Evolutionary conservation across 2,329 filamentous ascomycete genomes (phyloP).

Genomic region (Myriosclerotinia curreyana): DNA sequence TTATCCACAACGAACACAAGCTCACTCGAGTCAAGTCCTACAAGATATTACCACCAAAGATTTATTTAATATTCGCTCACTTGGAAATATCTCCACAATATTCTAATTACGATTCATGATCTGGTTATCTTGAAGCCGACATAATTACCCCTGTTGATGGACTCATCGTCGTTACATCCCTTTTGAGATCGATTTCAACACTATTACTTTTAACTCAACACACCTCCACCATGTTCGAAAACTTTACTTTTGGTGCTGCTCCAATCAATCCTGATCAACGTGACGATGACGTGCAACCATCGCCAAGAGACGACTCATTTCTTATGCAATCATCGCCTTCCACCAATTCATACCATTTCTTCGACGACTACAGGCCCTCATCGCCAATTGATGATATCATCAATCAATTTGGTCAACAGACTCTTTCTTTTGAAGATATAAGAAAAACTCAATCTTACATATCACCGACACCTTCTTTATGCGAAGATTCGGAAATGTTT

Average conservation of each 20-base stretch:
- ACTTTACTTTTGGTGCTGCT: constrained; percentile 22
- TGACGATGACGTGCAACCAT: constrained; percentile 18
- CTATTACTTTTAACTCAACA: not conserved
- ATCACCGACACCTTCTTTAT: constrained; percentile 21
- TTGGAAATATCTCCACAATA: not conserved
- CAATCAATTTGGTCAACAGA: constrained; percentile 5
- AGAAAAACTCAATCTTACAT: not conserved
- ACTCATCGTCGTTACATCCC: not conserved
- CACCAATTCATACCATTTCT: constrained; percentile 4
- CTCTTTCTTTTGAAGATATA: constrained; percentile 6
- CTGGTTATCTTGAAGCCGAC: not conserved
- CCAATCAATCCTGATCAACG: constrained; percentile 9
- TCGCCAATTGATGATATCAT: constrained; percentile 18
- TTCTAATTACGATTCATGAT: not conserved
- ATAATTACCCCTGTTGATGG: not conserved
- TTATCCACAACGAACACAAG: not conserved
- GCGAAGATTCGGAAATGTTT: constrained; percentile 10
- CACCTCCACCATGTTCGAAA: constrained; percentile 14
- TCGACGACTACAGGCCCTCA: not conserved
- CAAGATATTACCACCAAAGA: not conserved
- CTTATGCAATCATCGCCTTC: not conserved
- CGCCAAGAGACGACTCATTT: constrained; percentile 18
- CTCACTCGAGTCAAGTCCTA: constrained; percentile 4
- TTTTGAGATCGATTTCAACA: not conserved
- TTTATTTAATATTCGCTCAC: not conserved